Conservation (phyloP, 192 early-diverging fungal species). For the Nowakowskiella sp. region DNA sequence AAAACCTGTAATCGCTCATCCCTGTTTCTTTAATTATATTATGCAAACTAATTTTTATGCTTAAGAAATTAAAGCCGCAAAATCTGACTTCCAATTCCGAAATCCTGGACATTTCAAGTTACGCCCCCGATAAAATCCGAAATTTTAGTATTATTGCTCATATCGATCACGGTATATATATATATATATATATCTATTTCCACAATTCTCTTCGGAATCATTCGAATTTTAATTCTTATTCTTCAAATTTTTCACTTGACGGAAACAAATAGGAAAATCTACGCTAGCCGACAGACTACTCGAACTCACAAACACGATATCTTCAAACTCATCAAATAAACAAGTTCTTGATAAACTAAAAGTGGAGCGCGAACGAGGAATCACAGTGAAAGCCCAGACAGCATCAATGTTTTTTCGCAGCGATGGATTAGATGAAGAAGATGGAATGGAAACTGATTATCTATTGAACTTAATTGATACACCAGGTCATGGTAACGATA, state of each 20-base stretch:
- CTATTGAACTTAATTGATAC: constrained; percentile 94
- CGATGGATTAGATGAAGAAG: constrained; percentile 85
- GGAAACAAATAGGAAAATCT: constrained; percentile 63
- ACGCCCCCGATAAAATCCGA: constrained; percentile 74
- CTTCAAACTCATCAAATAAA: constrained; percentile 59
- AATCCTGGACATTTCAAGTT: constrained; percentile 29
- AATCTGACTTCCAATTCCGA: too few species aligned
- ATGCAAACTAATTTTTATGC: too few species aligned
- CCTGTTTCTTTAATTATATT: too few species aligned
- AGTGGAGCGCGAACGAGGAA: constrained; percentile 92
- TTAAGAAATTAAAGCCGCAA: too few species aligned
- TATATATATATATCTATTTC: too few species aligned
- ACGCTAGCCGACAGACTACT: constrained; percentile 89
- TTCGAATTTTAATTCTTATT: neutral
- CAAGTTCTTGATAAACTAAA: constrained; percentile 95
- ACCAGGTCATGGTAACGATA: constrained; percentile 71
- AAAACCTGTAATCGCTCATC: too few species aligned
- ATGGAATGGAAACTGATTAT: constrained; percentile 68
- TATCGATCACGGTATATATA: too few species aligned
- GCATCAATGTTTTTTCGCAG: constrained; percentile 91
- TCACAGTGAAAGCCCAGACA: constrained; percentile 96
- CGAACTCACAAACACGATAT: constrained; percentile 81
- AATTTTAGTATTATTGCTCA: too few species aligned
- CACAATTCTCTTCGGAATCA: too few species aligned
- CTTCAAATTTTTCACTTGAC: neutral